Base-by-base conservation (phyloP, 768 basidiomycete species). In the Leccinum pellstonianum region DNA sequence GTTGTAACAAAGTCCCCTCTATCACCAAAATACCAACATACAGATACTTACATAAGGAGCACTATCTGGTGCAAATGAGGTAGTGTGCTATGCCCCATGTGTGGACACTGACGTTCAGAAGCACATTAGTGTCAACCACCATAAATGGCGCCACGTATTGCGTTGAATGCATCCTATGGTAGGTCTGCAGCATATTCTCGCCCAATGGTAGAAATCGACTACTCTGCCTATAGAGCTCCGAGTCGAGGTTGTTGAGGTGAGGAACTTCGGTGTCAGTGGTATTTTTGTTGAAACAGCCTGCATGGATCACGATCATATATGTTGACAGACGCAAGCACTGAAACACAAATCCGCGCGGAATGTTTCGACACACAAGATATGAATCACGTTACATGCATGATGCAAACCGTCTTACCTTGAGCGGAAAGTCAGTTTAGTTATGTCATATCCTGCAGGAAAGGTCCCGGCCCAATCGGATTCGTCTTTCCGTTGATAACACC, bases 101-200 rank as follows among this genome's bases (percentile, higher is more conserved):
- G 41, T 31, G 31, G 2, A 11, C n/a, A 4, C 23, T n/a, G 27
- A 50, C 27, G 6, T 50, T 51, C 17, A 12, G 54, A 33, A 47
- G 29, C 19, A 83, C 81, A 9, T 66, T 69, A 15, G 19, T 46
- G 31, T 78, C 79, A 3, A 73, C 75, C 5, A 83, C 85, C 47
- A 70, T 77, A 66, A 81, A 81, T 63, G 81, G 83, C 2, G 5
- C 19, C 11, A 84, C 82, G 0, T 85, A 81, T 64, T 86, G 82
- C 57, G 83, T 82, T 4, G 84, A 86, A 64, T 84, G 8, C 7
- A 35, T 85, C 83, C 3, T 78, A 71, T 33, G 83, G 84, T 80
- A 62, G 51, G 70, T 27, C 11, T 33, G 19, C 21, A 50, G 17
- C 19, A 25, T 23, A 51, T 53, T 58, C 17, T 53, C 10, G 5